phyloP scores from a whole-genome alignment of 2,329 filamentous ascomycete genomes.

The Calonectria pseudoreteaudii region DNA sequence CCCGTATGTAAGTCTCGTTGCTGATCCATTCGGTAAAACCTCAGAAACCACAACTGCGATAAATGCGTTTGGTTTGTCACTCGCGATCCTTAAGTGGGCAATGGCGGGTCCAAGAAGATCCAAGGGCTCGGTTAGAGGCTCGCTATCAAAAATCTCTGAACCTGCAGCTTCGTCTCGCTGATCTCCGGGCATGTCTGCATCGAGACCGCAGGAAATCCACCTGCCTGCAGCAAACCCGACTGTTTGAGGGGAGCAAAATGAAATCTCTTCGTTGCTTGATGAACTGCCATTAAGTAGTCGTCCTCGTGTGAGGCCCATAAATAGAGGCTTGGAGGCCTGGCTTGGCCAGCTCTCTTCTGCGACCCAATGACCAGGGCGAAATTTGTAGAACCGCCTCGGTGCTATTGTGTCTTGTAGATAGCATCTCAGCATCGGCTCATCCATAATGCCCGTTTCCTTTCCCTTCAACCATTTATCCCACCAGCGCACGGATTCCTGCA shows the following conservation, averaged over 20 bases:
- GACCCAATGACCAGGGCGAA: conserved; percentile 10
- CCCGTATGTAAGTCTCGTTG: conserved; percentile 4
- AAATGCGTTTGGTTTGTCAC: conserved; percentile 13
- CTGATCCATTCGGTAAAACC: conserved; percentile 11
- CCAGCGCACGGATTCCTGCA: conserved; percentile 13
- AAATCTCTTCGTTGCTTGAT: background rate
- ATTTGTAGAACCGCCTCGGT: background rate
- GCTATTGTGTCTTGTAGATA: conserved; percentile 3
- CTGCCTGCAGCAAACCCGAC: conserved; percentile 2
- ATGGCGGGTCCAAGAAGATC: background rate
- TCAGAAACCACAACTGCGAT: conserved; percentile 6
- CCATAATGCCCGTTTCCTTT: conserved; percentile 13
- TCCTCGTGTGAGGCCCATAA: background rate
- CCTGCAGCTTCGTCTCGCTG: background rate
- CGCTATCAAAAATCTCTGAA: background rate
- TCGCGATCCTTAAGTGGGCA: background rate
- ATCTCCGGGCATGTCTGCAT: background rate
- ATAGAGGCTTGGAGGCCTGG: background rate
- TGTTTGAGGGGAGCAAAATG: conserved; percentile 13
- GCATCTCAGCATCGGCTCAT: conserved; percentile 2
- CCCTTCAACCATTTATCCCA: conserved; percentile 22
- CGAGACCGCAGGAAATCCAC: conserved; percentile 8
- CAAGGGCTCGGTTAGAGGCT: conserved; percentile 5
- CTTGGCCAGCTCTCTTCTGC: conserved; percentile 3
- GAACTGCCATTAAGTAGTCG: background rate